Evolutionary conservation across 768 basidiomycete species (phyloP), one percentile per base, ranked within the genome.

Genomic region (Kockovaella imperatae): DNA sequence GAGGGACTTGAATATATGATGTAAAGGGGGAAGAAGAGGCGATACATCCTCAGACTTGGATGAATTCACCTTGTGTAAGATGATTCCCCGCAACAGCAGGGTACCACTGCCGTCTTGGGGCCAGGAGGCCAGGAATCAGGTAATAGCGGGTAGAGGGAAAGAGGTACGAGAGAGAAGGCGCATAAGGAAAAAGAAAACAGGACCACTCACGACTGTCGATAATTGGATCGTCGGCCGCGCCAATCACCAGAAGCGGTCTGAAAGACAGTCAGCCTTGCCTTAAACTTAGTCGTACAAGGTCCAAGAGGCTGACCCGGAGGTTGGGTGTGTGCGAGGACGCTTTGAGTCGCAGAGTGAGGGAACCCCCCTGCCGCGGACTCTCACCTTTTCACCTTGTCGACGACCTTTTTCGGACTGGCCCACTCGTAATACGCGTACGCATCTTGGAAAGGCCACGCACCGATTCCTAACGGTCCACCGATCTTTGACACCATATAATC

Each of bases 181-280:
- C 10, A 32, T 10, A 32, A 10, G 2, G 15, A 15, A 8, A 14
- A 32, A 31, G n/a, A 28, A 1, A 41, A 26, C 8, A 13, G 2
- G 17, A 20, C 8, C 8, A 65, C 63, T 58, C 46, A 56, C 62
- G 42, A 8, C 67, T 66, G 29, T 62, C 60, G 20, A 69, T 61
- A 26, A 73, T 63, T 1, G 72, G 72, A 51, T 73, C 72, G 50
- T 73, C 72, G 30, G 70, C 68, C 6, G 70, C 69, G 55, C 68
- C 69, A 45, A 73, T 64, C 8, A 60, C 58, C 8, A 73, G 53
- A 3, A 65, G 47, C 1, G 71, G 71, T 36, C 68, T 72, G 43
- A 7, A 20, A 17, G 15, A 17, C 8, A 8, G 45, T 46, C 45
- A 35, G 20, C 34, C 10, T 10, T 32, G 10, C 10, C n/a, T 32